Evolutionary conservation across 495 filamentous ascomycete genomes (phyloP).

Genomic region (Chaetomium tenue): DNA sequence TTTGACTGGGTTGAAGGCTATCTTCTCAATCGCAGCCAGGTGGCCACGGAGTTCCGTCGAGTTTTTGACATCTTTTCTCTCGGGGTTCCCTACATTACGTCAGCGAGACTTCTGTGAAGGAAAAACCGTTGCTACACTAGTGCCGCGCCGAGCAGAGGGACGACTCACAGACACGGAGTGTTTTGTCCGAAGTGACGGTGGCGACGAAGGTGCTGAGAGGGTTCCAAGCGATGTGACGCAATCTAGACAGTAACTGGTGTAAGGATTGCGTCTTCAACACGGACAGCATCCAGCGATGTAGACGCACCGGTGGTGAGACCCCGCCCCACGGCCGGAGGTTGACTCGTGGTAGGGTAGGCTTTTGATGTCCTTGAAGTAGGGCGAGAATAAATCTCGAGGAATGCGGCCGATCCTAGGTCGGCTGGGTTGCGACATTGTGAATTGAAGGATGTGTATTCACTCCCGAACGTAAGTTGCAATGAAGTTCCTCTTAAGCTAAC

Average conservation of each 20-base stretch:
- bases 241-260: constrained; percentile 26
- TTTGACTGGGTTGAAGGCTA: constrained; percentile 84
- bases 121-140: neutral
- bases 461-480: neutral
- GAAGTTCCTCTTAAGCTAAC: neutral
- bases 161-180: constrained; percentile 65
- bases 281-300: neutral
- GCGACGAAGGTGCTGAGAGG: constrained; percentile 82
- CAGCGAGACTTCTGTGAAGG: neutral
- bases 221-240: constrained; percentile 84
- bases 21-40: constrained; percentile 71
- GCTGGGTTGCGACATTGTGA: constrained; percentile 52
- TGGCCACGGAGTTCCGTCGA: constrained; percentile 87
- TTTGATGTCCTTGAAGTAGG: constrained; percentile 56
- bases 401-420: constrained; percentile 52
- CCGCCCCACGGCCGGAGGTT: constrained; percentile 18
- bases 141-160: neutral
- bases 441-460: neutral
- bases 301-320: constrained; percentile 25
- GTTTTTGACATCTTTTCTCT: constrained; percentile 64
- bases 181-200: constrained; percentile 77
- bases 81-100: constrained; percentile 66
- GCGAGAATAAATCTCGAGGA: constrained; percentile 61
- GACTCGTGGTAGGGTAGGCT: constrained; percentile 64
- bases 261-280: neutral